Evolutionary conservation across 2,329 filamentous ascomycete species (phyloP).

Genomic region (Meredithiella fracta): DNA sequence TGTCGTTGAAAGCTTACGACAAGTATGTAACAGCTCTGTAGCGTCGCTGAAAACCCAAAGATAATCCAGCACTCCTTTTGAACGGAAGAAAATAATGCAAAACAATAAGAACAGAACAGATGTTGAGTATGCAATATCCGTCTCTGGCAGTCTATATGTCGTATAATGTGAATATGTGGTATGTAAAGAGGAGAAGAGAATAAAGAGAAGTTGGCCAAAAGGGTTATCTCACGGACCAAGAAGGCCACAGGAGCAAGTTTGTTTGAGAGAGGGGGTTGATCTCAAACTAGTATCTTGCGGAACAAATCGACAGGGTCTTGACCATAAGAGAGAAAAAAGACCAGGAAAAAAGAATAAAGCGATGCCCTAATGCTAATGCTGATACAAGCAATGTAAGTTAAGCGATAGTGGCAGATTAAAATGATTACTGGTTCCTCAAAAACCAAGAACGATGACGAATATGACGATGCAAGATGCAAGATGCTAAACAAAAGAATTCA

Average conservation of each 20-base stretch:
- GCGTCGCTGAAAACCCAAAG: too few species aligned
- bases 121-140: too few species aligned
- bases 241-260: conserved; percentile 5
- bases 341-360: background rate
- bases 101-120: too few species aligned
- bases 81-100: background rate
- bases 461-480: background rate
- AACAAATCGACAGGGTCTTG: background rate
- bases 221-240: background rate
- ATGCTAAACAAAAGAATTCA: background rate
- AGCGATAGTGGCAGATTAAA: too few species aligned
- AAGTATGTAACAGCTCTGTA: too few species aligned
- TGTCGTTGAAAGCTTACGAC: too few species aligned
- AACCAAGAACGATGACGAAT: too few species aligned
- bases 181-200: background rate
- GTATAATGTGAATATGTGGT: background rate
- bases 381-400: too few species aligned
- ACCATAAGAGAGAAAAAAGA: conserved; percentile 1
- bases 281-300: background rate
- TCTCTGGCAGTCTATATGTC: too few species aligned
- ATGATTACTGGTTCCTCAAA: too few species aligned
- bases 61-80: background rate
- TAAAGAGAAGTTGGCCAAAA: conserved; percentile 18
- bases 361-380: background rate
- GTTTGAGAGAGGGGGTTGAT: background rate